A percentile compares a stretch with the other conserved stretches of the same genome.
Conservation (phyloP, 2,329 filamentous ascomycete genomes). For the Lomentospora prolificans region DNA sequence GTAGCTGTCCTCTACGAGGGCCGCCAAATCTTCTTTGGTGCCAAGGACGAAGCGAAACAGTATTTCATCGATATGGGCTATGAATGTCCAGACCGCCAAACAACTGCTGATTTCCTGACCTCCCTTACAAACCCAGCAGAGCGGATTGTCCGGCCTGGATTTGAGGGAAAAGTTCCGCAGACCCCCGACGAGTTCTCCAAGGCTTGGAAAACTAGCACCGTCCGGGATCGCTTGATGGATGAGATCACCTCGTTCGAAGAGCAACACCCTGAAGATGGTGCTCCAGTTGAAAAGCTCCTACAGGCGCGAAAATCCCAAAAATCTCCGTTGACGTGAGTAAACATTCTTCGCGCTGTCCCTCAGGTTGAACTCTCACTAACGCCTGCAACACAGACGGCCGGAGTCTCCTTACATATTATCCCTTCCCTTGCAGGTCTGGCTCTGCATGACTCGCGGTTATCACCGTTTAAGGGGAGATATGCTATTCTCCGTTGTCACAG, state of each 20-base stretch:
- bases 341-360: constrained; percentile 6
- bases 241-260: constrained; percentile 42
- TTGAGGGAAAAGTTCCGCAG: constrained; percentile 44
- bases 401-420: constrained; percentile 79
- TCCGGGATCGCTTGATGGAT: constrained; percentile 31
- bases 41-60: constrained; percentile 46
- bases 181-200: constrained; percentile 53
- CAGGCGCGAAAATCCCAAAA: constrained; percentile 42
- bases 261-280: constrained; percentile 41
- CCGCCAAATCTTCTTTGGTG: constrained; percentile 57
- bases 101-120: constrained; percentile 62
- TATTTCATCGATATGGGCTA: constrained; percentile 62
- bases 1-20: constrained; percentile 58
- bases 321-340: constrained; percentile 53
- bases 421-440: constrained; percentile 60
- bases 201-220: constrained; percentile 45
- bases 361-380: constrained; percentile 17
- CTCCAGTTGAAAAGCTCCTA: constrained; percentile 48
- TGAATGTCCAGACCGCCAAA: constrained; percentile 55
- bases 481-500: constrained; percentile 57
- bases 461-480: constrained; percentile 68
- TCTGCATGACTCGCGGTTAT: constrained; percentile 77
- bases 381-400: constrained; percentile 45
- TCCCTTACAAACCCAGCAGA: constrained; percentile 54
- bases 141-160: constrained; percentile 45